Evolutionary conservation across 257 asterid genomes (phyloP), one percentile per base, ranked within the genome.

Genomic region (Jasminum sambac): DNA sequence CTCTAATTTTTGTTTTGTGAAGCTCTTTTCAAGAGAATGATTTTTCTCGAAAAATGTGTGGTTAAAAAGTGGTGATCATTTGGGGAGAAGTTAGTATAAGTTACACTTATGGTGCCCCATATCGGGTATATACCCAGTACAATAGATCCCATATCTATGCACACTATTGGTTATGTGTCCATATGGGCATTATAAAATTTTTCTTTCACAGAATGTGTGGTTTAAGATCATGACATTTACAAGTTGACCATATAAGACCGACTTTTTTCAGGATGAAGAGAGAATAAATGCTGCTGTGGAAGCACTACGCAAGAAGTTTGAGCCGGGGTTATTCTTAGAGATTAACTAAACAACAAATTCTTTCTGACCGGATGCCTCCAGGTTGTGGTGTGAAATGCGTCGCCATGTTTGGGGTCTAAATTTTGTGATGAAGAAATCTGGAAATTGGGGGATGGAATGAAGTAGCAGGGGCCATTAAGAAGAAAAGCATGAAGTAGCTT

Each of bases 201-300:
- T 1, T 30, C 2, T 30, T 30, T 30, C 36, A 4, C 36, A 30
- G 4, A 30, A 30, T 30, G 36, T 30, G 36, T n/a, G 48, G 39
- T 64, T 78, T 61, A 36, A 6, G 63, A 7, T 24, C 44, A 26
- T 43, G 38, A 65, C 5, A 50, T 37, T 21, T 42, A 11, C 30
- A 30, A 48, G 25, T 60, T 39, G 30, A 70, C 16, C 64, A 44
- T 48, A 65, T 21, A 58, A 8, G 38, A 39, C 43, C 7, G 6
- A 25, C 23, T 41, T 67, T 37, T 78, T 78, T 85, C 79, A 91
- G 97, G 95, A 89, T 70, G 59, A 63, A 74, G 74, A 77, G 73
- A 83, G 93, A 80, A 60, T 89, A 64, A 72, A 62, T 68, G 89
- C 83, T 6, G 95, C 96, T 25, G 76, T 80, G 30, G 87, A 80